A percentile compares a stretch with the other conserved stretches of the same genome.
phyloP scores from a whole-genome alignment of 352 stramenopile species.

The Blastocystis sp. region DNA sequence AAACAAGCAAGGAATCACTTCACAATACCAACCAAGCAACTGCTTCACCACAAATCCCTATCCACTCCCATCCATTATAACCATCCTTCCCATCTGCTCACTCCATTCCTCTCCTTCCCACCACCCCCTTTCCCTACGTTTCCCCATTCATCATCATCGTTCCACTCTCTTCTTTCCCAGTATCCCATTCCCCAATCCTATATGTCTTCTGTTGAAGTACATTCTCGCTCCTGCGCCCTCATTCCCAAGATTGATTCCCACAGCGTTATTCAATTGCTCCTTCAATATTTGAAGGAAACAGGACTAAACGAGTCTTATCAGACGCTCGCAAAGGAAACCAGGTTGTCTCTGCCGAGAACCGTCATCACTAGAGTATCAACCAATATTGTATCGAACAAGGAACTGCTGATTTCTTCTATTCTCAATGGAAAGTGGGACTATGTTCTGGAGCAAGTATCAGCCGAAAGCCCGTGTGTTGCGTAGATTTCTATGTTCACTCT shows the following conservation, averaged over 20 bases:
- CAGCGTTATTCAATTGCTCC: conserved; percentile 35
- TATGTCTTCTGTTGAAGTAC: no score
- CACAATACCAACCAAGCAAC: no score
- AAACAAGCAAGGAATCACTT: no score
- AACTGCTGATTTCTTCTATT: conserved; percentile 80
- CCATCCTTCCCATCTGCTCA: no score
- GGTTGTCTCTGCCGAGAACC: background rate
- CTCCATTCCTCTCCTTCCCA: no score
- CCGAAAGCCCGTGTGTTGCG: conserved; percentile 63
- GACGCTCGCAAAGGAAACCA: conserved; percentile 35
- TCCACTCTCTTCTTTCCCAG: no score
- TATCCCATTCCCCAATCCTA: no score
- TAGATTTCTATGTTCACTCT: conserved; percentile 73
- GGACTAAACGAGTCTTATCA: conserved; percentile 51
- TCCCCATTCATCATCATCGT: no score
- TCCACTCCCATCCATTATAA: no score
- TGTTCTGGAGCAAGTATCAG: conserved; percentile 82
- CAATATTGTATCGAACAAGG: conserved; percentile 78
- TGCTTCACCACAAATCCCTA: no score
- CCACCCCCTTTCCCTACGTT: no score
- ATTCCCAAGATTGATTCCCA: conserved; percentile 21
- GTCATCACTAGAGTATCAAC: conserved; percentile 39
- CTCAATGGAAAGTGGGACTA: conserved; percentile 81
- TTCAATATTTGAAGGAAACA: conserved; percentile 61
- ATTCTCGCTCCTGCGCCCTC: background rate